These are phyloP conservation scores for Amphirosellinia nigrospora DNA, from an alignment of 495 filamentous ascomycete species.

Conservation along the genomic window DNA sequence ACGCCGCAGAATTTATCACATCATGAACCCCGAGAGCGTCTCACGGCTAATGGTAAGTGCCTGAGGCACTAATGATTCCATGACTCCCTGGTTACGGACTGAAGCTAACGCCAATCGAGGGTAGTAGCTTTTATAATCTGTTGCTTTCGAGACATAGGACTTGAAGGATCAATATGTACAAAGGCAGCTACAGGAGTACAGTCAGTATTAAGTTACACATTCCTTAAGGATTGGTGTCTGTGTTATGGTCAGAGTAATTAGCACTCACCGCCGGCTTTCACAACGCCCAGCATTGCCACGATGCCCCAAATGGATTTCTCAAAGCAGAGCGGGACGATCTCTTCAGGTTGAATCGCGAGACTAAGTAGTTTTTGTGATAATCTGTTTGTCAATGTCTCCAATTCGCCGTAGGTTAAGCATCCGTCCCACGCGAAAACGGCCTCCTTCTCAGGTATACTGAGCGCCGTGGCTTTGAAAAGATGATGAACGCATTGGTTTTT, in stretches of 20 bases:
- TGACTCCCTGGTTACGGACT: slow-evolving; percentile 2
- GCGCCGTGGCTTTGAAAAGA: slow-evolving; percentile 29
- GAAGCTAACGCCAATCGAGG: slow-evolving; percentile 22
- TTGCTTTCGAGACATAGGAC: slow-evolving; percentile 8
- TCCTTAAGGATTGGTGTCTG: neutral
- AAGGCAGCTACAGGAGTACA: neutral
- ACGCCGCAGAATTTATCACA: slow-evolving; percentile 55
- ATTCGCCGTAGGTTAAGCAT: slow-evolving; percentile 54
- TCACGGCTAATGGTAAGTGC: slow-evolving; percentile 44
- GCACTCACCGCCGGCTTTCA: slow-evolving; percentile 56
- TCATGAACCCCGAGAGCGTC: slow-evolving; percentile 26
- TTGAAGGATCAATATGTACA: slow-evolving; percentile 20
- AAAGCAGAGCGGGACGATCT: slow-evolving; percentile 62
- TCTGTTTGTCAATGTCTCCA: slow-evolving; percentile 43
- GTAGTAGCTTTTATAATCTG: slow-evolving; percentile 3
- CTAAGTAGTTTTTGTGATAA: slow-evolving; percentile 50
- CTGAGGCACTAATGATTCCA: slow-evolving; percentile 23
- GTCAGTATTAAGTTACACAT: neutral
- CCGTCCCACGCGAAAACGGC: slow-evolving; percentile 58
- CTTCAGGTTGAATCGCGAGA: slow-evolving; percentile 57
- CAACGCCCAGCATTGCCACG: slow-evolving; percentile 61
- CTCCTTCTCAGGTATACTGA: slow-evolving; percentile 24
- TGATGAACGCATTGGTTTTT: slow-evolving; percentile 39
- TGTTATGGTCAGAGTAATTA: neutral
- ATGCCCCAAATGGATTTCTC: slow-evolving; percentile 63